Evolutionary conservation across 192 early-diverging fungal genomes (phyloP), one percentile per base, ranked within the genome.

Genomic region (Backusella luteola): DNA sequence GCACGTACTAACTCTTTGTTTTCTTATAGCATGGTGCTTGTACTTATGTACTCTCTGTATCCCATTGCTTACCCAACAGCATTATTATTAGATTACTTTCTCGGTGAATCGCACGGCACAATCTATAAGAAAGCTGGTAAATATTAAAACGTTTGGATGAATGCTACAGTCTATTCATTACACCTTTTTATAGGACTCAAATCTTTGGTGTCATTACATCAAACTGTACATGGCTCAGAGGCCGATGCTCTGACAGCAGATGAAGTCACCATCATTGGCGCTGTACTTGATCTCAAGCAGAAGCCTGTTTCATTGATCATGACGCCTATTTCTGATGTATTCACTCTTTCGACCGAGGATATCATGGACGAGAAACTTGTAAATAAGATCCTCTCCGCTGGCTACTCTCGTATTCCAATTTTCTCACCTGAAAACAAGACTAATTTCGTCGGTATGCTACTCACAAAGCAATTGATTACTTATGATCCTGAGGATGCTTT

Each of bases 91-190:
- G 97, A 99, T 80, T 91, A 82, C 39, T 85, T 94, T 52, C 76
- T 99, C 46, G 97, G 97, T 3, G 88, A 94, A 66, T 89, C 90
- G 70, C 92, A 95, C 71, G 96, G 96, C 52, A 93, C 92, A n/a
- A 90, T 94, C 15, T 99, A 97, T 79, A 89, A 93, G 34, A 90
- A 90, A 73, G 87, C 90, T 21, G 85, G 85, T 85, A 86, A 77
- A 6, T 63, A 23, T 52, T 77, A 15, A 23, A 39, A 32, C 42
- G 8, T 17, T 11, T 19, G 14, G 35, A 35, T 44, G 6, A 32
- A 3, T 67, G 29, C 26, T 39, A 71, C 11, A 23, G 15, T 21
- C 38, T 14, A 34, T 15, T 26, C 71, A 32, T 7, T 35, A 5
- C 32, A 32, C 1, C 34, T 6, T 5, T 73, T 70, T 29, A 79